Conservation (phyloP, 192 early-diverging fungal species). For the Backusella psychrophila region DNA sequence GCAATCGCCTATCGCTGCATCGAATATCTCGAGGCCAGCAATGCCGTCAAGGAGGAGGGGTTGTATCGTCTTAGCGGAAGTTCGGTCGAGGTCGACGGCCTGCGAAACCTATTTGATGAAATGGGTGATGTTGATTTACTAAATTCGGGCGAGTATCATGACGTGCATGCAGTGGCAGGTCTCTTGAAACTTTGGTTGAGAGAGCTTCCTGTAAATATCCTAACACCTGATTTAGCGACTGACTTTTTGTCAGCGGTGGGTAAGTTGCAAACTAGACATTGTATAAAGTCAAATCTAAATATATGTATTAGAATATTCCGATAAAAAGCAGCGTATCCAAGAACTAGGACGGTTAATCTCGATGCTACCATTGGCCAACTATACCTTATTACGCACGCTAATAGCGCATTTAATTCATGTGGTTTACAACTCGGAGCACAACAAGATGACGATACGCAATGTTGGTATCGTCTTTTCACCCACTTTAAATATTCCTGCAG, state of each 20-base stretch:
- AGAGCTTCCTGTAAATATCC: slow-evolving; percentile 81
- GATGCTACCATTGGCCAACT: slow-evolving; percentile 82
- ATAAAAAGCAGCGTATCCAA: slow-evolving; percentile 71
- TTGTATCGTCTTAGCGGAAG: slow-evolving; percentile 92
- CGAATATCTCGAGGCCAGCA: slow-evolving; percentile 90
- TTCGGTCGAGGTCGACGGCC: slow-evolving; percentile 61
- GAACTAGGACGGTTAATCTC: slow-evolving; percentile 81
- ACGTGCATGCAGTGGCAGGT: slow-evolving; percentile 91
- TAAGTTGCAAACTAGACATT: slow-evolving; percentile 20
- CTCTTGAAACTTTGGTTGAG: slow-evolving; percentile 91
- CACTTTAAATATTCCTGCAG: slow-evolving; percentile 89
- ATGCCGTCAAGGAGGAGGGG: slow-evolving; percentile 90
- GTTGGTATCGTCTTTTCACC: slow-evolving; percentile 97
- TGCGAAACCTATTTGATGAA: slow-evolving; percentile 79
- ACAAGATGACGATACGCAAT: slow-evolving; percentile 96
- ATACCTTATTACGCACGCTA: slow-evolving; percentile 81
- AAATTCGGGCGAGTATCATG: slow-evolving; percentile 60
- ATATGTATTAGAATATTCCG: slow-evolving; percentile 57
- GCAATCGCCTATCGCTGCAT: slow-evolving; percentile 94
- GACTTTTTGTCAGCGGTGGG: slow-evolving; percentile 80
- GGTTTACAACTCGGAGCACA: slow-evolving; percentile 77
- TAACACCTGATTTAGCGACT: slow-evolving; percentile 78
- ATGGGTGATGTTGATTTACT: slow-evolving; percentile 78
- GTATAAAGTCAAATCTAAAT: neutral
- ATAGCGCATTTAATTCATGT: slow-evolving; percentile 88